A percentile compares a stretch with the other conserved stretches of the same genome.
Conservation (phyloP, 2,329 filamentous ascomycete genomes). For the Neoarthrinium moseri region DNA sequence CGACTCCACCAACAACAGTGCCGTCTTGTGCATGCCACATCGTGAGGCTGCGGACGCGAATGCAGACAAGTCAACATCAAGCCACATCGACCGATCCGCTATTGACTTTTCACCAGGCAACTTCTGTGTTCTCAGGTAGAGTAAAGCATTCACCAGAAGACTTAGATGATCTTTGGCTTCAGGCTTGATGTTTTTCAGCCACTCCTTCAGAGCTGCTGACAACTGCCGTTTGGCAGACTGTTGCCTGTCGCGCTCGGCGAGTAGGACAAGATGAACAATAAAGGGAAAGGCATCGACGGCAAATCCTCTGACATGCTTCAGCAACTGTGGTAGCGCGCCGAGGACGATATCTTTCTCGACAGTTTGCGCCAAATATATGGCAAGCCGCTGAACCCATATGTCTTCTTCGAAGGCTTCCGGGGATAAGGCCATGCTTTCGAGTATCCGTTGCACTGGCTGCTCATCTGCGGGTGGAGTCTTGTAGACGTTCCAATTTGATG, state of each 20-base stretch:
- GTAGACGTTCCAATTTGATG: slow-evolving; percentile 58
- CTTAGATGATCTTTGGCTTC: slow-evolving; percentile 61
- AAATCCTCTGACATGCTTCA: slow-evolving; percentile 66
- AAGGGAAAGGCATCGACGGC: slow-evolving; percentile 77
- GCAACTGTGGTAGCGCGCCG: slow-evolving; percentile 63
- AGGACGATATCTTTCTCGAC: slow-evolving; percentile 66
- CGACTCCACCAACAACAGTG: slow-evolving; percentile 80
- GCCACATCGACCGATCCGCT: slow-evolving; percentile 77
- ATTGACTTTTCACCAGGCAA: slow-evolving; percentile 74
- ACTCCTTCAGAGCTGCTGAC: slow-evolving; percentile 63
- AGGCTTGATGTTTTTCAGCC: slow-evolving; percentile 53
- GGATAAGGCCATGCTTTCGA: slow-evolving; percentile 32
- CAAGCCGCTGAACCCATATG: slow-evolving; percentile 63
- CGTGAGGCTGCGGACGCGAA: slow-evolving; percentile 70
- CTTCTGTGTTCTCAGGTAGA: slow-evolving; percentile 85
- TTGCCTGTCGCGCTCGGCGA: slow-evolving; percentile 63
- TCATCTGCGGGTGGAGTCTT: slow-evolving; percentile 54
- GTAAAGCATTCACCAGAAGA: slow-evolving; percentile 72
- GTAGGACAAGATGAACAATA: slow-evolving; percentile 78
- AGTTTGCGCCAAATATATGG: slow-evolving; percentile 58
- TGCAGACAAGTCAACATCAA: slow-evolving; percentile 74
- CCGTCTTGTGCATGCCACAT: slow-evolving; percentile 85
- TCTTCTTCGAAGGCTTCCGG: slow-evolving; percentile 40
- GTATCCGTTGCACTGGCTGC: slow-evolving; percentile 19
- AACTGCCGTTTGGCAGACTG: slow-evolving; percentile 59